Conservation (phyloP, 2,329 filamentous ascomycete species). For the Fonsecaea pedrosoi region DNA sequence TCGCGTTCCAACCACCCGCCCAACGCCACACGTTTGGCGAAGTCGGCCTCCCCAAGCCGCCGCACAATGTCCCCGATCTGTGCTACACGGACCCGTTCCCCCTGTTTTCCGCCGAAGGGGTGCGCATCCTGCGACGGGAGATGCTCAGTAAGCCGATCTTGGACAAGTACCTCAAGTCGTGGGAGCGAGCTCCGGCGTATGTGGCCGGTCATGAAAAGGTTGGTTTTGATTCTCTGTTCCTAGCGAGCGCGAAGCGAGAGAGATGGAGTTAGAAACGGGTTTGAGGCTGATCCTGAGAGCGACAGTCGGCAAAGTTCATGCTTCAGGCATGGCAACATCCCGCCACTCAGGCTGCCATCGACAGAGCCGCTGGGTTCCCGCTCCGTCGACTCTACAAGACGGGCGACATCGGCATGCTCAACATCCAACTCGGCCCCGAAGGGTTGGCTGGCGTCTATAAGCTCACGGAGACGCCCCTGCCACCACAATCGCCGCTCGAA, state of each 20-base stretch:
- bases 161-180: conserved; percentile 54
- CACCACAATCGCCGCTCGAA: conserved; percentile 42
- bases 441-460: conserved; percentile 18
- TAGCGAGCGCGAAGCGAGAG: neutral
- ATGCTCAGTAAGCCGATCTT: conserved; percentile 62
- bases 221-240: neutral
- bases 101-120: conserved; percentile 66
- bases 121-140: conserved; percentile 65
- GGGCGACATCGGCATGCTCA: conserved; percentile 62
- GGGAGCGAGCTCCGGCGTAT: conserved; percentile 16
- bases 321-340: conserved; percentile 18
- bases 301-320: conserved; percentile 14
- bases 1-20: conserved; percentile 9
- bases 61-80: conserved; percentile 16
- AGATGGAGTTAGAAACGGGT: neutral
- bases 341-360: conserved; percentile 17
- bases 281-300: neutral
- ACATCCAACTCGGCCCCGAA: conserved; percentile 53
- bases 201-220: conserved; percentile 14
- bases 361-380: conserved; percentile 9
- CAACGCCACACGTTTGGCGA: conserved; percentile 11
- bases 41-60: conserved; percentile 10
- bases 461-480: conserved; percentile 28
- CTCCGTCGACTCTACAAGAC: conserved; percentile 7
- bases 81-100: conserved; percentile 62